These are phyloP conservation scores for Schizochytrium sp. DNA, from an alignment of 108 stramenopile genomes.

Conservation along the genomic window DNA sequence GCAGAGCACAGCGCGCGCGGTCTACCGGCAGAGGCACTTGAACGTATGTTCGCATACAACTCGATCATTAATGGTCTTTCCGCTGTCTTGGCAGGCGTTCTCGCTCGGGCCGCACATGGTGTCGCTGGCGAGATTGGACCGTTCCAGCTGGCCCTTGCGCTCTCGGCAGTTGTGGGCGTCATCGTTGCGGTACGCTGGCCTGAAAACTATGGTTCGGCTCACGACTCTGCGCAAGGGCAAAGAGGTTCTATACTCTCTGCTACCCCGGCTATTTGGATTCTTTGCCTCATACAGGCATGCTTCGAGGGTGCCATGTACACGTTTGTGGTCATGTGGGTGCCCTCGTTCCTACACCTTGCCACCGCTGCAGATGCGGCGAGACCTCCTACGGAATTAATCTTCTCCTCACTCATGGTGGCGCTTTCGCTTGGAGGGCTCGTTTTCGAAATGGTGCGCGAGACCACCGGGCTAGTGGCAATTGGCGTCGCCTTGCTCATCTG, in stretches of 20 bases:
- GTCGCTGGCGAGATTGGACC: slow-evolving; percentile 86
- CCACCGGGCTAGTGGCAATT: background rate
- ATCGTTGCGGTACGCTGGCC: slow-evolving; percentile 75
- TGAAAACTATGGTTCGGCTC: slow-evolving; percentile 65
- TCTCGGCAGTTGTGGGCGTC: slow-evolving; percentile 72
- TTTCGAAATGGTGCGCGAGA: background rate
- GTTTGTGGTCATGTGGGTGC: slow-evolving; percentile 15
- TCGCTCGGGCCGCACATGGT: slow-evolving; percentile 78
- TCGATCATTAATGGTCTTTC: slow-evolving; percentile 80
- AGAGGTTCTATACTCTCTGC: too few relatives aligned
- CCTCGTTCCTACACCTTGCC: background rate
- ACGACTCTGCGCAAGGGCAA: background rate
- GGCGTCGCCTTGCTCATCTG: background rate
- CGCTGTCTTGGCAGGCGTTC: slow-evolving; percentile 87
- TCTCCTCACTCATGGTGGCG: background rate
- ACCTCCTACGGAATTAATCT: background rate
- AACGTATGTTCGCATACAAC: slow-evolving; percentile 72
- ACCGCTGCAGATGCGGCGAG: background rate
- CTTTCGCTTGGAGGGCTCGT: background rate
- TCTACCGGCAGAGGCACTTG: slow-evolving; percentile 79
- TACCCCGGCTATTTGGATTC: background rate
- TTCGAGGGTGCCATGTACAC: slow-evolving; percentile 7
- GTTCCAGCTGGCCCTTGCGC: slow-evolving; percentile 85
- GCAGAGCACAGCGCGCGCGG: slow-evolving; percentile 73
- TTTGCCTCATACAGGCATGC: background rate